These are phyloP conservation scores for Tuctoria greenei DNA, from an alignment of 176 grass and related monocot genomes.

Conservation along the genomic window DNA sequence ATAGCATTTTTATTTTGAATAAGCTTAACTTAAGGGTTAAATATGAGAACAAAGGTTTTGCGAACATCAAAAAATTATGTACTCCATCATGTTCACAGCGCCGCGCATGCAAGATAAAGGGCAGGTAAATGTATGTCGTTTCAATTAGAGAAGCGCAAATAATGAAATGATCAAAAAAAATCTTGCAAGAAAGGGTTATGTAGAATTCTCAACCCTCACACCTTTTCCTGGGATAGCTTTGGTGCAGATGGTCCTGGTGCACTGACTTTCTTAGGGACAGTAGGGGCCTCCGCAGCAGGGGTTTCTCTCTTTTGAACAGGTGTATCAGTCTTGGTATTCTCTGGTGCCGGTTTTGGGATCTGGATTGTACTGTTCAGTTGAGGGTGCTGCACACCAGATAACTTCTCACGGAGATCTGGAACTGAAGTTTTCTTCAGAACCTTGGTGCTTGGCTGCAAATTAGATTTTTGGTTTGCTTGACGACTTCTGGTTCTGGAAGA, in stretches of 20 bases:
- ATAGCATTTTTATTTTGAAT: neutral
- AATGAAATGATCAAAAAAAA: neutral
- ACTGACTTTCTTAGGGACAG: slow-evolving; percentile 35
- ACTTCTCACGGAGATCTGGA: slow-evolving; percentile 54
- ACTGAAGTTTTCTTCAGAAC: slow-evolving; percentile 41
- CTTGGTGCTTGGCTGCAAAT: slow-evolving; percentile 18
- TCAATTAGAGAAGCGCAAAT: slow-evolving; percentile 17
- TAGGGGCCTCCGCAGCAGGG: neutral
- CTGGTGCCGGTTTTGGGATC: slow-evolving; percentile 37
- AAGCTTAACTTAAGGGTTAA: slow-evolving; percentile 7
- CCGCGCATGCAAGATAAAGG: neutral
- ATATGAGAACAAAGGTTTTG: slow-evolving; percentile 12
- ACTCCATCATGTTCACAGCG: slow-evolving; percentile 2
- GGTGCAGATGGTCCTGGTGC: slow-evolving; percentile 39
- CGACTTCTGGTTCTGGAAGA: slow-evolving; percentile 48
- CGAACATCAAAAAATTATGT: slow-evolving; percentile 14
- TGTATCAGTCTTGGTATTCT: slow-evolving; percentile 15
- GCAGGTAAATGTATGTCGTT: neutral
- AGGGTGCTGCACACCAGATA: slow-evolving; percentile 48
- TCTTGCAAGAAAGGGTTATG: slow-evolving; percentile 5
- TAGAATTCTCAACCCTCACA: slow-evolving; percentile 15
- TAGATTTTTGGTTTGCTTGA: slow-evolving; percentile 42
- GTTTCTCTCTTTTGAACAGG: slow-evolving; percentile 41
- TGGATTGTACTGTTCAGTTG: slow-evolving; percentile 42
- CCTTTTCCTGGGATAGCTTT: slow-evolving; percentile 54